Conservation (phyloP, 2,329 filamentous ascomycete species). For the Ophiostoma ips region DNA sequence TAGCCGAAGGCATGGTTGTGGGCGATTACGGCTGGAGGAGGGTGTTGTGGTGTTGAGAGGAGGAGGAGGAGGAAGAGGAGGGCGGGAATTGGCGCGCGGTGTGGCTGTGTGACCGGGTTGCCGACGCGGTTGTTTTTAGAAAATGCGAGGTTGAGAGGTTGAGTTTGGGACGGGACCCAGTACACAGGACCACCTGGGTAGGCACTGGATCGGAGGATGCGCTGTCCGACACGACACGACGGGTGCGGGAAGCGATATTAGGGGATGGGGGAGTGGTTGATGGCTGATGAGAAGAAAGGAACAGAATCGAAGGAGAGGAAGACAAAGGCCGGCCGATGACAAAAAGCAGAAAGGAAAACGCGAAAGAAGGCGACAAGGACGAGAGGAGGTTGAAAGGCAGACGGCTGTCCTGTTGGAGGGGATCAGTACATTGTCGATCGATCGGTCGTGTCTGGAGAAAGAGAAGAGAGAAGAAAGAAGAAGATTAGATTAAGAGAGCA, state of each 20-base stretch:
- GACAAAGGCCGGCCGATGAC: slow-evolving; percentile 8
- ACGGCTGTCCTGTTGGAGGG: background rate
- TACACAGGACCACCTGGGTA: slow-evolving; percentile 6
- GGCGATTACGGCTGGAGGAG: background rate
- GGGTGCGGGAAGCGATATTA: background rate
- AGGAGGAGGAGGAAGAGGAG: background rate
- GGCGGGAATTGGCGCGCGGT: slow-evolving; percentile 1
- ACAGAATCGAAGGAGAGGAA: slow-evolving; percentile 1
- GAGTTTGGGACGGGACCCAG: slow-evolving; percentile 1
- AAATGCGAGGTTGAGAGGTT: background rate
- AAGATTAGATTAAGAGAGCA: background rate
- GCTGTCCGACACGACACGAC: background rate
- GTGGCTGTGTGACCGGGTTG: background rate
- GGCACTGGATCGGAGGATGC: background rate
- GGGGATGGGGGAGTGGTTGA: background rate
- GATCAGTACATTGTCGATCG: slow-evolving; percentile 5
- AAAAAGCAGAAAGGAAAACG: background rate
- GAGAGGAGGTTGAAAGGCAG: background rate
- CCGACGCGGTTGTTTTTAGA: slow-evolving; percentile 4
- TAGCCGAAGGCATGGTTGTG: slow-evolving; percentile 46
- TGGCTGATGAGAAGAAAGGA: background rate
- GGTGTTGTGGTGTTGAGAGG: background rate
- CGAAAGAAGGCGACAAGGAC: background rate
- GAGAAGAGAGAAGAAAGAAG: background rate
- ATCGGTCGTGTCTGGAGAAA: background rate